Evolutionary conservation across 164 flowering plant genomes (phyloP), one percentile per base, ranked within the genome.

Genomic region (Amborella trichopoda): DNA sequence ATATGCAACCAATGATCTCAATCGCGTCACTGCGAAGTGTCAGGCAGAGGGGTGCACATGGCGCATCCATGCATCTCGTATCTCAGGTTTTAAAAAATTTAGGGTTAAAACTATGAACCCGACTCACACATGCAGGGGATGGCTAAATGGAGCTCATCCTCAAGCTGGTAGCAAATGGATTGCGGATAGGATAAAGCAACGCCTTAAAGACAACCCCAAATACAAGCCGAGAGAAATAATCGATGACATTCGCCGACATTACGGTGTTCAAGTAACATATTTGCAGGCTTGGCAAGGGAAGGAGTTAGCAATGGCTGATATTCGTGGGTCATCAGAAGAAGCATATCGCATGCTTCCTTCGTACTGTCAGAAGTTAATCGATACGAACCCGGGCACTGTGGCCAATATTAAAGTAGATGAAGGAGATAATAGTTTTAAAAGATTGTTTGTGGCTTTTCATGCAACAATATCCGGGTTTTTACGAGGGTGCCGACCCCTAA

Each of bases 51-150:
- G 74, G 38, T 83, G 96, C 63, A 63, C 85, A 16, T 87, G 96
- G 96, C 64, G 65, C 55, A 68, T 87, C 42, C 71, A 73, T 62
- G 96, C 94, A 32, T 77, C 85, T 13, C 70, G 81, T 81, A 76
- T 77, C 26, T 64, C 82, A 22, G 61, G 74, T 19, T 61, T 58
- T 3, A 62, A 71, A 24, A 59, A 66, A 8, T 75, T 83, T 44
- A 66, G 57, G 65, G 65, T 87, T 16, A 77, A 73, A 44, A 83
- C 64, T 56, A 58, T 78, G 65, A 64, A 68, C 40, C 27, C 67
- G 16, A 13, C 55, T n/a, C 96, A 87, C 57, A 79, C 90, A 48
- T 83, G 96, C 60, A 81, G 58, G 27, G 77, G 81, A 24, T 76
- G 5, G 67, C 70, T 66, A 76, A 71, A 50, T 50, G 70, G 48